These are phyloP conservation scores for Lepidium africanum DNA, from an alignment of 345 rosid genomes.

Conservation along the genomic window DNA sequence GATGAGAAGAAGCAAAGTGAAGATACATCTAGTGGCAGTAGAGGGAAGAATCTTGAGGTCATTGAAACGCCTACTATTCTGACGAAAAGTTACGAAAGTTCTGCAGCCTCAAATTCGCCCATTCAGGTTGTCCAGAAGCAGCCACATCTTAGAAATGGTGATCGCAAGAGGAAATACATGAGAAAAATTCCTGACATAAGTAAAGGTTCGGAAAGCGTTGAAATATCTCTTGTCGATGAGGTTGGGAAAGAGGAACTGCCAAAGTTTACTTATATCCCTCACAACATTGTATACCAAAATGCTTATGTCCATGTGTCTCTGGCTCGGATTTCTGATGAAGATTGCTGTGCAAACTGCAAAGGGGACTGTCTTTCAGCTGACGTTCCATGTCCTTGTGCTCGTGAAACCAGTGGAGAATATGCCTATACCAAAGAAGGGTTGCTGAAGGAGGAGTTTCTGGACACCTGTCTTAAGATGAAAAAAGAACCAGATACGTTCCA, in stretches of 20 bases:
- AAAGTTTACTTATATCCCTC: conserved; percentile 58
- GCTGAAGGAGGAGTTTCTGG: conserved; percentile 50
- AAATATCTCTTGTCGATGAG: conserved; percentile 52
- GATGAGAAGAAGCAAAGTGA: conserved; percentile 29
- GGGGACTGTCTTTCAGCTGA: conserved; percentile 61
- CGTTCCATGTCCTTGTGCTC: conserved; percentile 69
- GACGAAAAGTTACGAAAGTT: conserved; percentile 13
- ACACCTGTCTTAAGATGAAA: conserved; percentile 36
- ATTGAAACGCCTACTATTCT: conserved; percentile 2
- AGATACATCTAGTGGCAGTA: conserved; percentile 18
- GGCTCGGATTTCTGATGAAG: conserved; percentile 68
- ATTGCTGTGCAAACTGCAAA: conserved; percentile 59
- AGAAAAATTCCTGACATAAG: conserved; percentile 33
- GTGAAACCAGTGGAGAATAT: conserved; percentile 81
- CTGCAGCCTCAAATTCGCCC: conserved; percentile 18
- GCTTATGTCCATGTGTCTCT: conserved; percentile 59
- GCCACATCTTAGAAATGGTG: conserved; percentile 1
- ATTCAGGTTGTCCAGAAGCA: not conserved
- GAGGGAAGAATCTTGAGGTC: conserved; percentile 10
- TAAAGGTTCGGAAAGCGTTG: conserved; percentile 54
- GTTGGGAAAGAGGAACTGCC: conserved; percentile 42
- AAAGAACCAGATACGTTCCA: conserved; percentile 29
- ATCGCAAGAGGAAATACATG: conserved; percentile 19
- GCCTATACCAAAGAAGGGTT: conserved; percentile 62
- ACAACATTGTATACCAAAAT: conserved; percentile 48